Percentiles rank a stretch among this genome's conserved stretches.
Conservation (phyloP, 345 rosid species). For the Garcia nutans region DNA sequence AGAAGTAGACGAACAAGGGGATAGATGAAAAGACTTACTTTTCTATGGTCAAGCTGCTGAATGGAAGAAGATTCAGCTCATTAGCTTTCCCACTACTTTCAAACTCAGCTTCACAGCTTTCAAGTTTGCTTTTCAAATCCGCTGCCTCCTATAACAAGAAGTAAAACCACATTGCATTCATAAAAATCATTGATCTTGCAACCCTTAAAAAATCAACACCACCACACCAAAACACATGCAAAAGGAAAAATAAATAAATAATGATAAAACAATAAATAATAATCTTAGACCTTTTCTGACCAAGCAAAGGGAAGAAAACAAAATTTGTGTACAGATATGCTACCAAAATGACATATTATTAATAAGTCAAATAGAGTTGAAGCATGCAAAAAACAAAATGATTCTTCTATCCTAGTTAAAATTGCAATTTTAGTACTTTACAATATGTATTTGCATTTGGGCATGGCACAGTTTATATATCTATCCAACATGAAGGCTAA, state of each 20-base stretch:
- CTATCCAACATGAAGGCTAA: neutral
- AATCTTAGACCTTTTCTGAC: neutral
- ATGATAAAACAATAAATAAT: too few species aligned
- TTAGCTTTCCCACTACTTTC: constrained; percentile 66
- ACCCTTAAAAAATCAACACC: too few species aligned
- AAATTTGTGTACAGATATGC: neutral
- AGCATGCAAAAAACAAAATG: neutral
- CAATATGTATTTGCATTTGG: too few species aligned
- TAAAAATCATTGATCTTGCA: neutral
- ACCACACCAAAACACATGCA: too few species aligned
- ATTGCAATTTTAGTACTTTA: neutral
- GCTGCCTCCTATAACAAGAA: constrained; percentile 55
- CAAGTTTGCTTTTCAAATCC: constrained; percentile 64
- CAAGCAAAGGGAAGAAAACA: neutral
- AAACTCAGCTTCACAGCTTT: constrained; percentile 74
- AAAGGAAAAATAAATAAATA: too few species aligned
- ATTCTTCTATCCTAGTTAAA: neutral
- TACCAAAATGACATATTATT: neutral
- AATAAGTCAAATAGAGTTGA: neutral
- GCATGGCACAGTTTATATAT: too few species aligned
- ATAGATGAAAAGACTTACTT: constrained; percentile 33
- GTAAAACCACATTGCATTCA: constrained; percentile 1
- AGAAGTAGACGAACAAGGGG: neutral
- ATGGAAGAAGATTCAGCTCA: constrained; percentile 69
- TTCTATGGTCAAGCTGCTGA: constrained; percentile 55